Percentiles rank a stretch among this genome's conserved stretches.
These are phyloP conservation scores for Phytopythium ostracodes DNA, from an alignment of 352 stramenopile species.

Conservation along the genomic window DNA sequence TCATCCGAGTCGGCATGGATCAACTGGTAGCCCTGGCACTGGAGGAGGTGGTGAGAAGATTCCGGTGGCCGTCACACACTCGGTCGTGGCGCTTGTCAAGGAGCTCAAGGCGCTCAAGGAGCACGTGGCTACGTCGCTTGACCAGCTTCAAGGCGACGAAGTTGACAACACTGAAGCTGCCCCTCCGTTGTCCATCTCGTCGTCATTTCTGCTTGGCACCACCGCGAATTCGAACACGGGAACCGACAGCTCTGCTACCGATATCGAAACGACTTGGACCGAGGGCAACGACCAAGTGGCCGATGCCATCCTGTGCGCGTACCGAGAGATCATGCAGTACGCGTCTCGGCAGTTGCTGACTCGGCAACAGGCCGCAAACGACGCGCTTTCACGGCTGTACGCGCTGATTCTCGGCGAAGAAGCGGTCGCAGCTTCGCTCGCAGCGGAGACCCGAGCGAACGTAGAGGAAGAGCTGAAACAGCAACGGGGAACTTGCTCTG, in stretches of 20 bases:
- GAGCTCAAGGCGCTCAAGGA: constrained; percentile 74
- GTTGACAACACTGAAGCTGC: constrained; percentile 7
- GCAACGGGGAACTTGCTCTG: neutral
- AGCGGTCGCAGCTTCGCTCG: neutral
- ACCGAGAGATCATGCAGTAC: constrained; percentile 55
- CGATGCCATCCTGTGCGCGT: constrained; percentile 47
- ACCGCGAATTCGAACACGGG: neutral
- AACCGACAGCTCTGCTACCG: neutral
- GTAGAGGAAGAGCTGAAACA: neutral
- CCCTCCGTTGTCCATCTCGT: constrained; percentile 15
- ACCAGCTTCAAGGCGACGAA: constrained; percentile 32
- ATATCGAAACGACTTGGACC: constrained; percentile 16
- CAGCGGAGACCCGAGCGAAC: neutral
- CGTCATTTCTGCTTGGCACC: constrained; percentile 6
- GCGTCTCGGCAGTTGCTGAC: constrained; percentile 30
- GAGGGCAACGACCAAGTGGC: constrained; percentile 42
- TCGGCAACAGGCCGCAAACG: constrained; percentile 21
- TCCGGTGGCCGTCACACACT: constrained; percentile 51
- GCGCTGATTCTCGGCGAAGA: constrained; percentile 16
- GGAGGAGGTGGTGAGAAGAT: constrained; percentile 22
- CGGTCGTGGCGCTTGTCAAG: constrained; percentile 58
- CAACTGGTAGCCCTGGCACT: neutral
- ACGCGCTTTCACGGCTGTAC: constrained; percentile 21
- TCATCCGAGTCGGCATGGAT: constrained; percentile 3
- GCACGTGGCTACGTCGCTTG: constrained; percentile 53